A percentile compares a stretch with the other conserved stretches of the same genome.
Evolutionary conservation across 352 stramenopile species (phyloP).

Genomic region (Pythium aquatile): DNA sequence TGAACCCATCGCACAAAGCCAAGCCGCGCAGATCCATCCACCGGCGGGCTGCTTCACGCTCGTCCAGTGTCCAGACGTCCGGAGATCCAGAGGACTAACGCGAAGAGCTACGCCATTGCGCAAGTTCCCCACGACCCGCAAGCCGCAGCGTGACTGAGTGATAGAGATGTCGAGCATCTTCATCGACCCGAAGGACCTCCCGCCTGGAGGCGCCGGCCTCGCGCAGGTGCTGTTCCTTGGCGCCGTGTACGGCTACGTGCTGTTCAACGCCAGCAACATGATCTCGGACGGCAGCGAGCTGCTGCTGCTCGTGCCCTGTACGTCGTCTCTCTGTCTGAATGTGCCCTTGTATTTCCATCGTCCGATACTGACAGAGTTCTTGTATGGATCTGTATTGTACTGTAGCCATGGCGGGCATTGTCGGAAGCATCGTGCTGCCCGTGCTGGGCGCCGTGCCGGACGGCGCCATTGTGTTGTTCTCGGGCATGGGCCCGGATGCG

Average conservation of each 20-base stretch:
- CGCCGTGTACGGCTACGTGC: conserved; percentile 95
- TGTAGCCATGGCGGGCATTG: conserved; percentile 89
- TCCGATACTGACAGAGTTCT: neutral
- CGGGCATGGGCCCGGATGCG: conserved; percentile 90
- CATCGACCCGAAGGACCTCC: conserved; percentile 87
- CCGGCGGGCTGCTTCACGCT: no score
- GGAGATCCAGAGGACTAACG: neutral
- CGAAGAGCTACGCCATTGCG: conserved; percentile 7
- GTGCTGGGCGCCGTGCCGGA: conserved; percentile 97
- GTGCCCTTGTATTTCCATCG: neutral
- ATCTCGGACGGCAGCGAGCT: conserved; percentile 98
- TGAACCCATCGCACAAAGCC: conserved; percentile 29
- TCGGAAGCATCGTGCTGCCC: conserved; percentile 96
- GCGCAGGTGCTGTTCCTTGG: conserved; percentile 94
- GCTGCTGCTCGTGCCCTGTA: conserved; percentile 93
- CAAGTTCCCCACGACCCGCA: conserved; percentile 16
- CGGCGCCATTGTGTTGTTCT: conserved; percentile 97
- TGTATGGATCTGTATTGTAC: neutral
- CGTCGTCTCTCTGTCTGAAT: conserved; percentile 7
- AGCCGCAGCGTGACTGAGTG: neutral
- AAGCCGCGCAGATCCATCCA: conserved; percentile 12
- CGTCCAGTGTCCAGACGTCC: neutral
- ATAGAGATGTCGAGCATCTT: conserved; percentile 49
- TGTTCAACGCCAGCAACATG: conserved; percentile 96
- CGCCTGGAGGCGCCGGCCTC: conserved; percentile 73